Base-by-base conservation (phyloP, 306 rosid genomes). In the Sicyos edulis region DNA sequence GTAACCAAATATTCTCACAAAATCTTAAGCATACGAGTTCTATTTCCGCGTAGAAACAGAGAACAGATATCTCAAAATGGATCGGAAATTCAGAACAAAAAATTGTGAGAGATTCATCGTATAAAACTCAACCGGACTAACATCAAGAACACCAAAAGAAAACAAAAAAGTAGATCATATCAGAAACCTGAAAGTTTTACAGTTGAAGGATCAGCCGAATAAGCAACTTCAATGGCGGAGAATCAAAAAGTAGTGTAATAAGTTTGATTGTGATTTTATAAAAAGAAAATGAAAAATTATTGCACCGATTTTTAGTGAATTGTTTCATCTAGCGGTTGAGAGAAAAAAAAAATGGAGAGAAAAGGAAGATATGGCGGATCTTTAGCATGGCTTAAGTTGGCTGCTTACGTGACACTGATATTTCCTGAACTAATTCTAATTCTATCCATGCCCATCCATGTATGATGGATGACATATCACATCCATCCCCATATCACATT, bases 351-450 rank as follows among this genome's bases (percentile, higher is more conserved):
- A 68, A 70, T 57, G 78, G 66, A 50, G 50, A 62, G 54, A 56
- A 8, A 22, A 3, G 17, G 40, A 49, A 68, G 73, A 68, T 68
- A 68, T 49, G 56, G 12, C 44, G 20, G 92, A 91, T 91, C 96
- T 88, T 87, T 87, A 81, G 60, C 71, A 82, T 85, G 71, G 88
- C 72, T 16, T 54, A 65, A 77, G 82, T 71, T 78, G 80, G 61
- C 57, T 74, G 83, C 67, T 15, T 83, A 88, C 97, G 97, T 91
- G 97, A 87, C 89, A 56, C 74, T 81, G 92, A 91, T 91, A 91
- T 87, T 91, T 91, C 87, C 86, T n/a, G n/a, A n/a, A n/a, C n/a
- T n/a, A n/a, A n/a, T n/a, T n/a, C n/a, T n/a, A n/a, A n/a, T n/a
- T n/a, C n/a, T n/a, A n/a, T n/a, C n/a, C n/a, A n/a, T n/a, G n/a